Evolutionary conservation across 2,329 filamentous ascomycete species (phyloP).

Genomic region (Cryphonectria parasitica): DNA sequence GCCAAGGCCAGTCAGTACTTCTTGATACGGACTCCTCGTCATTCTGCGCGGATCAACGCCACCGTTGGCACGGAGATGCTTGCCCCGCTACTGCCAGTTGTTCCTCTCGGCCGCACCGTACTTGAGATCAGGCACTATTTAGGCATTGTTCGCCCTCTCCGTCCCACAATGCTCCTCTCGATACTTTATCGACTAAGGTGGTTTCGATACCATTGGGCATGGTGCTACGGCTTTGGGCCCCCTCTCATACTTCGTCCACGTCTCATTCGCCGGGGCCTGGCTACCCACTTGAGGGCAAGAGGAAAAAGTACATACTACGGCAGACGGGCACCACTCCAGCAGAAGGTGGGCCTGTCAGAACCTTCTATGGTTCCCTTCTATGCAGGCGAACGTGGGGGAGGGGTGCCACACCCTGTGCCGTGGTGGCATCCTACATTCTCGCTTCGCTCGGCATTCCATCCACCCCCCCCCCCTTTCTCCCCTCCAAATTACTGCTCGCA

Average conservation of each 20-base stretch:
- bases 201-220: neutral
- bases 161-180: neutral
- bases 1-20: slow-evolving; percentile 3
- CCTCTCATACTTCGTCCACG: slow-evolving; percentile 8
- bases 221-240: slow-evolving; percentile 2
- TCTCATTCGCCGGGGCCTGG: slow-evolving; percentile 13
- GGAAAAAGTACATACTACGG: slow-evolving; percentile 13
- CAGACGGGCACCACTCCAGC: slow-evolving; percentile 12
- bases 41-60: slow-evolving; percentile 1
- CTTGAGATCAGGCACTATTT: neutral
- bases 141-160: neutral
- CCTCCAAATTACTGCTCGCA: neutral
- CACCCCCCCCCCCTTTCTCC: neutral
- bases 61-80: slow-evolving; percentile 13
- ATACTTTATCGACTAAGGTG: neutral
- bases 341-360: slow-evolving; percentile 25
- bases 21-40: slow-evolving; percentile 8
- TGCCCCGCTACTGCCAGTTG: slow-evolving; percentile 13
- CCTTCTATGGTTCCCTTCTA: slow-evolving; percentile 24
- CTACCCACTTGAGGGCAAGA: slow-evolving; percentile 13
- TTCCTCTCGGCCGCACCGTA: slow-evolving; percentile 10
- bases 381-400: slow-evolving; percentile 28
- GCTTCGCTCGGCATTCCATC: slow-evolving; percentile 15
- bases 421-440: slow-evolving; percentile 9
- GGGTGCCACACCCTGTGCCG: slow-evolving; percentile 15